A percentile compares a stretch with the other conserved stretches of the same genome.
Evolutionary conservation across 139 green algal genomes (phyloP).

Genomic region (Chlorella sorokiniana): DNA sequence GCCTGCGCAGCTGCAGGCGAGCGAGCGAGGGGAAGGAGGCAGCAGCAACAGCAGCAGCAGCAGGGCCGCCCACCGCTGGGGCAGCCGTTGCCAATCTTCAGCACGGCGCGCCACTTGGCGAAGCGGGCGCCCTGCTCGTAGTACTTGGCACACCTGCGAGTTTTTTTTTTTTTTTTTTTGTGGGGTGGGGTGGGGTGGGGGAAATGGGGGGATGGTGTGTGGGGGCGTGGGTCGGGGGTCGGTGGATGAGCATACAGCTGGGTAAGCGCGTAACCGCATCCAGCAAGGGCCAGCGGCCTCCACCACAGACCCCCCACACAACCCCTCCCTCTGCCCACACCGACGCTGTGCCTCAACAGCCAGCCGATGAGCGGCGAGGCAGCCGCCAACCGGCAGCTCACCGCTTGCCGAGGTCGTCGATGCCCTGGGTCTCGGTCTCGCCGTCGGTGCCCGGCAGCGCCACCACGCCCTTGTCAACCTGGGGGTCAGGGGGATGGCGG

Average conservation of each 20-base stretch:
- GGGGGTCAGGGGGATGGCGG: neutral
- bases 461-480: conserved; percentile 68
- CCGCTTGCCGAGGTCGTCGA: conserved; percentile 76
- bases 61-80: conserved; percentile 33
- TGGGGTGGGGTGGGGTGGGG: no score
- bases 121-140: conserved; percentile 83
- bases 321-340: neutral
- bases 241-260: neutral
- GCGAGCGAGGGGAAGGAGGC: no score
- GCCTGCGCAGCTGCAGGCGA: no score
- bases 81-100: conserved; percentile 73
- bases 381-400: conserved; percentile 13
- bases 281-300: neutral
- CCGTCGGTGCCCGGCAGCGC: conserved; percentile 62
- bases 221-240: neutral
- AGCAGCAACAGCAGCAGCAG: no score
- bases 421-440: conserved; percentile 67
- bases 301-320: neutral
- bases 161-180: no score
- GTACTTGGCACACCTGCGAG: conserved; percentile 53
- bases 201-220: neutral
- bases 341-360: neutral
- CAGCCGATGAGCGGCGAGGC: neutral
- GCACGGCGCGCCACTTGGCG: conserved; percentile 90
- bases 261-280: no score